Base-by-base conservation (phyloP, 352 stramenopile genomes). In the Pythium oligandrum region DNA sequence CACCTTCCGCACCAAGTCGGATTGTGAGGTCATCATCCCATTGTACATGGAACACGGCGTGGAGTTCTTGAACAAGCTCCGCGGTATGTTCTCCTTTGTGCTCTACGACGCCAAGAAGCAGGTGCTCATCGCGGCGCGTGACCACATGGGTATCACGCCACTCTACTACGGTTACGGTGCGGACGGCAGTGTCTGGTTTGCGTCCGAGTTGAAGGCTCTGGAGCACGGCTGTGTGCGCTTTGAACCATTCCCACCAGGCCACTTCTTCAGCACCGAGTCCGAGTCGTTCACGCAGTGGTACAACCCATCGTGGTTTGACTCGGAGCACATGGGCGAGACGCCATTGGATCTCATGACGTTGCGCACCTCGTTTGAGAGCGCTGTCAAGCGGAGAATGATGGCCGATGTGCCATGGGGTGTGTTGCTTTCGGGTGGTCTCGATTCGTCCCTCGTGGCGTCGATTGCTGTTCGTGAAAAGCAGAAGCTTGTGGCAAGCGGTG, bases 11-110 rank as follows among this genome's bases (percentile, higher is more conserved):
- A 99, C 96, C 55, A 97, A 98, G 61, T 98, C 87, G 44, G 97
- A 99, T 75, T 99, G 96, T 68, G 96, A 99, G 65, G 80, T 98
- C 7, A 98, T 99, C 74, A 94, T 99, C 61, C 96, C 96, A 44
- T 70, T 98, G 7, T 99, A 98, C 78, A 64, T 88, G 26, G 66
- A 98, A 64, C 76, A 96, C 69, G 92, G 92, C n/a, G 55, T 71
- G 7, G 60, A 94, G 46, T 96, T 98, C 54, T 71, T 96, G 30
- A 78, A 90, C 55, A 71, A 97, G 49, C 72, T 99, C 34, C 85
- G 96, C 45, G 96, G 96, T 48, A 99, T 99, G 96, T 99, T 99
- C 68, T 97, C 90, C 56, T 98, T 99, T 56, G 96, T 99, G 51
- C 73, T 99, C 33, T 98, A 99, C 72, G 97, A 99, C 68, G 70